A percentile compares a stretch with the other conserved stretches of the same genome.
Evolutionary conservation across 352 stramenopile genomes (phyloP).

Genomic region (Peronospora farinosa): DNA sequence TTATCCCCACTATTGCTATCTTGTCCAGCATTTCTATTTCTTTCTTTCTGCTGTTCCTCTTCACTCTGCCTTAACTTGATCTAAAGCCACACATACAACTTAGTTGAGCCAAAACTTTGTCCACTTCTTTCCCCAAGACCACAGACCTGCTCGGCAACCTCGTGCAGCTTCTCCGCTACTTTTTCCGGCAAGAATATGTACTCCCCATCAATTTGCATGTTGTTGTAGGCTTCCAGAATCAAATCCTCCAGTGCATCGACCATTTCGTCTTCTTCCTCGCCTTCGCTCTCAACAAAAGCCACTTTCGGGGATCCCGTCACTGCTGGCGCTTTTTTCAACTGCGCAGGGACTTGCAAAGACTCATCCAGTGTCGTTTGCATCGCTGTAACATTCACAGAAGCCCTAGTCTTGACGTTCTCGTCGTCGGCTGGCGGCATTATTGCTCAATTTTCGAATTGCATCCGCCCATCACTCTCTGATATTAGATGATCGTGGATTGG

Average conservation of each 20-base stretch:
- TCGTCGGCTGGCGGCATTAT: constrained; percentile 15
- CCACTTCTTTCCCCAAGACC: not conserved
- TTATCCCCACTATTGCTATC: constrained; percentile 17
- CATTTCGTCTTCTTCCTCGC: constrained; percentile 21
- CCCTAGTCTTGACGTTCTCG: constrained; percentile 2
- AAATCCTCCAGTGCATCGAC: constrained; percentile 58
- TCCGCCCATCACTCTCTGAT: constrained; percentile 2
- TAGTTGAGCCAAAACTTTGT: not conserved
- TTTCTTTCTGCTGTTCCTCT: constrained; percentile 15
- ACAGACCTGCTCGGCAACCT: constrained; percentile 50
- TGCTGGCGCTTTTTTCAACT: constrained; percentile 4
- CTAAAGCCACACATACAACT: constrained; percentile 13
- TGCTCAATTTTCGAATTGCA: constrained; percentile 11
- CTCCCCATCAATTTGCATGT: constrained; percentile 77
- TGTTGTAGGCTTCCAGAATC: constrained; percentile 78
- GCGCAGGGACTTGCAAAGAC: not conserved
- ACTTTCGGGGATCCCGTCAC: constrained; percentile 6
- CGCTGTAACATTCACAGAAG: not conserved
- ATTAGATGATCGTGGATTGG: no score
- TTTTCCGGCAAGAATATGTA: constrained; percentile 69
- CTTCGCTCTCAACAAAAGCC: constrained; percentile 4
- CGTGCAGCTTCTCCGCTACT: constrained; percentile 58
- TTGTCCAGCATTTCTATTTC: constrained; percentile 18
- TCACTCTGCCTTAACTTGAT: constrained; percentile 23
- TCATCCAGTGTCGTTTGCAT: not conserved